Base-by-base conservation (phyloP, 2,329 filamentous ascomycete genomes). In the Tolypocladium tundrense region DNA sequence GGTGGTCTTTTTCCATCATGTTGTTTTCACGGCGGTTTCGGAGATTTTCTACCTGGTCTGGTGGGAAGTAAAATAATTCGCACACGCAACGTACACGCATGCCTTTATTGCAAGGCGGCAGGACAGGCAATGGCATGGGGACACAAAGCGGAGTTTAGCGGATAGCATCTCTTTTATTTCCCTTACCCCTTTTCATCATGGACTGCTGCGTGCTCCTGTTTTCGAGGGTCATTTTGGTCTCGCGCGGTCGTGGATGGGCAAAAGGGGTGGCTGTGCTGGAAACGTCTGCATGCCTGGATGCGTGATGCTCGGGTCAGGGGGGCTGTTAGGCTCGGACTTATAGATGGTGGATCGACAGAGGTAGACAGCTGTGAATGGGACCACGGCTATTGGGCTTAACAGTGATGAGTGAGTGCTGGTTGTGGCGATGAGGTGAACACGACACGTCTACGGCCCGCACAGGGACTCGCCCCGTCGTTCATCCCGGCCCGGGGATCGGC, bases 71-170 rank as follows among this genome's bases (percentile, higher is more conserved):
- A 54, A 59, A 43, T 40, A 51, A 50, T 50, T 56, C 54, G 58
- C 58, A 57, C 54, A 57, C 51, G 58, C 58, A 51, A 57, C 42
- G 58, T 43, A 52, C 43, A 41, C 11, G 35, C 56, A 58, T 54
- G 40, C 13, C 11, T 57, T 16, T 24, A 51, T 10, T 35, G 19
- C 31, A 35, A 53, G 52, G 52, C 33, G 48, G 51, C 48, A 56
- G 45, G 48, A 19, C 31, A 31, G 31, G n/a, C 37, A 55, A 54
- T 33, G 52, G 52, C 33, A 50, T 48, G 24, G 39, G 51, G 31
- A 10, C 31, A 59, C 48, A 56, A 53, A 56, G 57, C 54, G 57
- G 57, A 59, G 57, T 59, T 59, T 59, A 59, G 57, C 57, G 57
- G 57, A 56, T 48, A 48, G 55, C 50, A 57, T 58, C 24, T 53